Base-by-base conservation (phyloP, 2,329 filamentous ascomycete genomes). In the Clarireedia hainanense region DNA sequence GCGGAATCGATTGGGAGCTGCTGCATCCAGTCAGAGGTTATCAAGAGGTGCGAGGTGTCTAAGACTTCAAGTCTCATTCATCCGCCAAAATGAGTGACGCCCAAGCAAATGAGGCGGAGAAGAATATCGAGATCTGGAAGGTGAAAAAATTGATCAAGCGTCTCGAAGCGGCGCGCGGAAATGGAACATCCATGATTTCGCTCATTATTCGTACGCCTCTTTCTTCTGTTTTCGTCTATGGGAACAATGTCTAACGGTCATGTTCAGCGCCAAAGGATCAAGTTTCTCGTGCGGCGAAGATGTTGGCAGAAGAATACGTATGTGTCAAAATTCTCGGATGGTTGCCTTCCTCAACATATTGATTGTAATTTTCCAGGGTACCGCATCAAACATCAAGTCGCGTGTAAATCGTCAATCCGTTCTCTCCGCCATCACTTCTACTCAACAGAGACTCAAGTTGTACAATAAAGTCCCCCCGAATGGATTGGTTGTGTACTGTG, bases 251-350 rank as follows among this genome's bases (percentile, higher is more conserved):
- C 55, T 60, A 42, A 60, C 27, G 34, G 47, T 47, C 4, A 23
- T 30, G 6, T 59, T 58, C 69, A 95, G 90, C 94, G 59, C 94
- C 94, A 66, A 99, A 99, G 84, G 91, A 96, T 74, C 94, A 99
- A 77, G 83, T 99, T 62, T 97, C 94, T 47, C 87, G 91, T 69
- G 88, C 89, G 55, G 89, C 94, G 59, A 97, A 97, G 83, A 99
- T 99, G 94, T 88, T 99, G 86, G 95, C 95, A 79, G 94, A 99
- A 96, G 91, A 96, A 89, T 96, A 94, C 72, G 89, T 94, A 81
- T 64, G 88, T 76, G 40, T 6, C 17, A 24, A 24, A 26, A 45
- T 23, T 54, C 45, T 48, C 14, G 47, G 24, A 57, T 26, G 48
- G 47, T 49, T 55, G 60, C 52, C 51, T 48, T 50, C 43, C 24